Evolutionary conservation across 2,329 filamentous ascomycete species (phyloP).

Genomic region (Elsinoe arachidis): DNA sequence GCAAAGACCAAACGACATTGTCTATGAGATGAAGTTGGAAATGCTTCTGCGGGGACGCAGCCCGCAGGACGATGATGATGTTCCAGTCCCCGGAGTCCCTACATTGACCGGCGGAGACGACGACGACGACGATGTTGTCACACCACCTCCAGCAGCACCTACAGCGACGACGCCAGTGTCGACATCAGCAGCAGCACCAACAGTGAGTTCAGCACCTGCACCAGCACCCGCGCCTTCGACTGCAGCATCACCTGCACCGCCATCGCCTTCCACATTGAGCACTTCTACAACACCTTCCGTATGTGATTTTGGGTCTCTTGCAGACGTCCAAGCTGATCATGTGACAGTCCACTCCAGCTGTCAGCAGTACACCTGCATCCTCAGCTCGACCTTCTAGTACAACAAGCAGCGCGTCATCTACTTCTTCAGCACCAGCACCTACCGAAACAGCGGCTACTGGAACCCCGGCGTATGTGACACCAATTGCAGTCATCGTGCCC

Average conservation of each 20-base stretch:
- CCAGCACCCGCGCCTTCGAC: not conserved
- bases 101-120: not conserved
- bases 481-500: slow-evolving; percentile 3
- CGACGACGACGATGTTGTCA: slow-evolving; percentile 6
- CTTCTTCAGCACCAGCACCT: not conserved
- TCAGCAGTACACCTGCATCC: not conserved
- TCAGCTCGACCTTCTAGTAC: not conserved
- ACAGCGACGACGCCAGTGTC: not conserved
- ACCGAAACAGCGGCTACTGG: not conserved
- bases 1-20: not conserved
- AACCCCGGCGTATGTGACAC: not conserved
- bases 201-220: slow-evolving; percentile 10
- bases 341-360: not conserved
- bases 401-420: not conserved
- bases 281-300: not conserved
- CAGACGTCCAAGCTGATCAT: not conserved
- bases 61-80: slow-evolving; percentile 3
- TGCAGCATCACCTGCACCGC: not conserved
- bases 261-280: slow-evolving; percentile 1
- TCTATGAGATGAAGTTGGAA: slow-evolving; percentile 4
- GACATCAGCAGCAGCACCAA: slow-evolving; percentile 3
- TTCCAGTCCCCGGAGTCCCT: not conserved
- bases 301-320: not conserved
- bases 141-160: not conserved
- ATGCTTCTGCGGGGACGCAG: slow-evolving; percentile 2